Evolutionary conservation across 305 asterid genomes (phyloP).

Genomic region (Fraxinus angustifolia): DNA sequence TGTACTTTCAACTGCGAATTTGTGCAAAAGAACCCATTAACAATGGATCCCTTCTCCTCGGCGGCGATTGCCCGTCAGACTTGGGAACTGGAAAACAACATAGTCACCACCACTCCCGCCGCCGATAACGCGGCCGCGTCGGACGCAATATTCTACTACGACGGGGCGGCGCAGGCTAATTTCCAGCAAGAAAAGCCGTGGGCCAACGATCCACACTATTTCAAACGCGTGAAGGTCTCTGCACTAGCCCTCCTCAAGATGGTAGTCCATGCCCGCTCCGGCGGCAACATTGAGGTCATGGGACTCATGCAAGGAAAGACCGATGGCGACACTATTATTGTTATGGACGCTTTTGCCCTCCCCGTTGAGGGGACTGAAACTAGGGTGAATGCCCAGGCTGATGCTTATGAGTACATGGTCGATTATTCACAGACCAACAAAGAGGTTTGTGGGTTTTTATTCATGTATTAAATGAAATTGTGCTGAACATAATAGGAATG

Average conservation of each 20-base stretch:
- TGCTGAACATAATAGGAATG: not conserved
- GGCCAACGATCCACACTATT: conserved; percentile 85
- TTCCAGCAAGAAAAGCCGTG: conserved; percentile 89
- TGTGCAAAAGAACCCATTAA: not conserved
- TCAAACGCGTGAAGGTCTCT: conserved; percentile 92
- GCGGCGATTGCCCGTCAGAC: conserved; percentile 75
- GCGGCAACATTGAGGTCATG: conserved; percentile 96
- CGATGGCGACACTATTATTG: conserved; percentile 89
- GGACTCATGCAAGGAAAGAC: conserved; percentile 99
- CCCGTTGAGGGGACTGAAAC: conserved; percentile 99
- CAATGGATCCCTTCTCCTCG: conserved; percentile 47
- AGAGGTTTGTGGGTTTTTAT: conserved; percentile 41
- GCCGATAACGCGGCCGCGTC: conserved; percentile 48
- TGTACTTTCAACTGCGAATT: not conserved
- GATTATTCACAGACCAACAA: conserved; percentile 82
- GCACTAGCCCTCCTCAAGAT: conserved; percentile 94
- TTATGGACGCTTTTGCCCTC: conserved; percentile 98
- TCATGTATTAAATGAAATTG: not conserved
- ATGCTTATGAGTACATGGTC: conserved; percentile 98
- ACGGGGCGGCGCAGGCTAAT: conserved; percentile 68
- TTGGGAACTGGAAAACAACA: conserved; percentile 90
- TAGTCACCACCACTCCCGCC: conserved; percentile 35
- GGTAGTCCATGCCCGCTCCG: conserved; percentile 99
- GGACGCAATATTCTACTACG: conserved; percentile 81
- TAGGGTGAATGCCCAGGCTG: conserved; percentile 99